phyloP scores from a whole-genome alignment of 495 filamentous ascomycete species.

The Hapsidospora chrysogenum region DNA sequence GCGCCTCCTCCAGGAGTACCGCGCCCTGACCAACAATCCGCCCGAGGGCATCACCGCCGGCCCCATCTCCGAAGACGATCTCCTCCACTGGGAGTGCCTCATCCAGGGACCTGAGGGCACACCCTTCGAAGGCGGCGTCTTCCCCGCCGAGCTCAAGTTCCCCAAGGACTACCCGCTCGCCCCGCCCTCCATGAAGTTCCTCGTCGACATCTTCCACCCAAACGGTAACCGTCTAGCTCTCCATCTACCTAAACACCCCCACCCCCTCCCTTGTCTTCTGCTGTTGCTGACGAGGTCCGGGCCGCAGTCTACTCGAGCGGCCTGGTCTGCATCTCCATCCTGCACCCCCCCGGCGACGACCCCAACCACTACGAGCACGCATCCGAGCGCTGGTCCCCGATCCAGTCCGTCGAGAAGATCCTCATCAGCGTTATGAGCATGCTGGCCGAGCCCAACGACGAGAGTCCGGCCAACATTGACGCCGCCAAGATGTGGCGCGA shows the following conservation, averaged over 20 bases:
- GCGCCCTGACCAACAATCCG: constrained; percentile 51
- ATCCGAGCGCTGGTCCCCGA: constrained; percentile 86
- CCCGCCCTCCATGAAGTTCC: constrained; percentile 88
- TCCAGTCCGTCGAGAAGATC: constrained; percentile 97
- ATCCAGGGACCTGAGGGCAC: constrained; percentile 93
- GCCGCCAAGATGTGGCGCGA: constrained; percentile 99
- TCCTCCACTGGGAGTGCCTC: constrained; percentile 91
- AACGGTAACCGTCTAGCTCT: too few relatives aligned
- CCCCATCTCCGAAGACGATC: constrained; percentile 84
- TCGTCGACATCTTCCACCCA: constrained; percentile 86
- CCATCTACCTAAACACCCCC: constrained; percentile 3
- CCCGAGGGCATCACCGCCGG: constrained; percentile 92
- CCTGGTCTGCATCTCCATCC: constrained; percentile 90
- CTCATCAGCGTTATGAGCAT: constrained; percentile 96
- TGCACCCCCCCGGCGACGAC: constrained; percentile 96
- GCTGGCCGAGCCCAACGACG: constrained; percentile 96
- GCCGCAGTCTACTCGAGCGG: constrained; percentile 73
- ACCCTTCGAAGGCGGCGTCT: constrained; percentile 87
- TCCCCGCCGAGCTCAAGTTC: constrained; percentile 86
- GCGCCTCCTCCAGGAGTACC: constrained; percentile 95
- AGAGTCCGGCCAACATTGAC: constrained; percentile 95
- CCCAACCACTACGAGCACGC: constrained; percentile 98
- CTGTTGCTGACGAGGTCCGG: not conserved
- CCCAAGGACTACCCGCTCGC: constrained; percentile 90
- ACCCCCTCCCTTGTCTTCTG: not conserved